These are phyloP conservation scores for Ustilago cynodontis DNA, from an alignment of 1,284 basidiomycete species.

Conservation along the genomic window DNA sequence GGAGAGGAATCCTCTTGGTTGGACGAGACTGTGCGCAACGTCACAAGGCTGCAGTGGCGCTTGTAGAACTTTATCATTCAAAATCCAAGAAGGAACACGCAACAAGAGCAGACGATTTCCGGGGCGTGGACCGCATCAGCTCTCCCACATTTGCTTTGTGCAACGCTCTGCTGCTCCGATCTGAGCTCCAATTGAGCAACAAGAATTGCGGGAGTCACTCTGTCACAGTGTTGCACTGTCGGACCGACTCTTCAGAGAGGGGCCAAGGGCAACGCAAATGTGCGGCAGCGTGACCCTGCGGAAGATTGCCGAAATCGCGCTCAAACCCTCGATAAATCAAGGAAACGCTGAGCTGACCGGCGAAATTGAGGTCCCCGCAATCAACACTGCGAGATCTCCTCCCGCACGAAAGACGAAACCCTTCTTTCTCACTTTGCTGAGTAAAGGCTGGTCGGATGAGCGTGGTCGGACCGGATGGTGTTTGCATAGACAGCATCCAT, in stretches of 20 bases:
- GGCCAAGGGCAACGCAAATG: slow-evolving; percentile 3
- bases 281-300: slow-evolving; percentile 41
- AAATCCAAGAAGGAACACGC: slow-evolving; percentile 8
- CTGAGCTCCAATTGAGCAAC: neutral
- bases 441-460: neutral
- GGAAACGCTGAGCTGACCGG: slow-evolving; percentile 4
- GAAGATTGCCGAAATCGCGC: slow-evolving; percentile 41
- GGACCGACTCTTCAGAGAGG: neutral
- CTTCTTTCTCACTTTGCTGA: neutral
- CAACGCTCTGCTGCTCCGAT: neutral
- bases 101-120: neutral
- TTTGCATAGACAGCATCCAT: neutral
- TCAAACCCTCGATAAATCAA: slow-evolving; percentile 4
- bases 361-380: slow-evolving; percentile 14
- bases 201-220: slow-evolving; percentile 14
- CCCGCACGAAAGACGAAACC: slow-evolving; percentile 5
- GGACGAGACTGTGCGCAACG: neutral
- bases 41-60: neutral
- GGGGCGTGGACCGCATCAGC: neutral
- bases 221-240: neutral
- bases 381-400: neutral
- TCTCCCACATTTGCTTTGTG: neutral
- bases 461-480: neutral
- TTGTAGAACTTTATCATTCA: neutral
- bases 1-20: neutral